Percentiles rank a stretch among this genome's conserved stretches.
Evolutionary conservation across 495 filamentous ascomycete species (phyloP).

Genomic region (Pyronema domesticum): DNA sequence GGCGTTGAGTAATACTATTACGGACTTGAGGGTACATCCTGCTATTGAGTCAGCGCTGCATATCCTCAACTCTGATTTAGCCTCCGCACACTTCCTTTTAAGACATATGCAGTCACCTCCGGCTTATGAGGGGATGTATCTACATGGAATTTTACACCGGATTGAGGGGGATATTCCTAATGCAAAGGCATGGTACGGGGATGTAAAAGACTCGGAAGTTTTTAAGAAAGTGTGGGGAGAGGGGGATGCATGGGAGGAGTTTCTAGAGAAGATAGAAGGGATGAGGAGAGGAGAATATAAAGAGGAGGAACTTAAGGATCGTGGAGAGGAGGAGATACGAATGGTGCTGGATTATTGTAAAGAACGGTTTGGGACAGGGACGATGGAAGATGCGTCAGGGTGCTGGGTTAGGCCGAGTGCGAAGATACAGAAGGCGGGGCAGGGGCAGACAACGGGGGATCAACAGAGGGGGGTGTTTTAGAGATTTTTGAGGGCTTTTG

Average conservation of each 20-base stretch:
- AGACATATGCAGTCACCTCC: conserved; percentile 32
- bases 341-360: conserved; percentile 26
- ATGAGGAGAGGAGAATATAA: conserved; percentile 15
- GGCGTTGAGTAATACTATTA: conserved; percentile 23
- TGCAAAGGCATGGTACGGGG: conserved; percentile 29
- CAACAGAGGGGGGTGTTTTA: conserved; percentile 13
- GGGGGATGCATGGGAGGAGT: conserved; percentile 8
- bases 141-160: conserved; percentile 31
- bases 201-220: conserved; percentile 25
- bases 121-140: conserved; percentile 31
- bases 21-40: conserved; percentile 28
- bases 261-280: conserved; percentile 7
- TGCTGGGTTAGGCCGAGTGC: conserved; percentile 27
- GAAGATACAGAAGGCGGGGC: conserved; percentile 22
- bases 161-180: conserved; percentile 33
- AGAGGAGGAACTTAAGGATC: conserved; percentile 16
- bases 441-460: conserved; percentile 23
- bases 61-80: conserved; percentile 31
- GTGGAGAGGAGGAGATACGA: conserved; percentile 25
- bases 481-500: too few relatives aligned
- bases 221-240: conserved; percentile 20
- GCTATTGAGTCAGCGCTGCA: conserved; percentile 32
- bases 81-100: conserved; percentile 32
- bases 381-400: conserved; percentile 24
- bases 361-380: conserved; percentile 25